Percentiles rank a stretch among this genome's conserved stretches.
These are phyloP conservation scores for Huntiella bhutanensis DNA, from an alignment of 2,329 filamentous ascomycete genomes.

Conservation along the genomic window DNA sequence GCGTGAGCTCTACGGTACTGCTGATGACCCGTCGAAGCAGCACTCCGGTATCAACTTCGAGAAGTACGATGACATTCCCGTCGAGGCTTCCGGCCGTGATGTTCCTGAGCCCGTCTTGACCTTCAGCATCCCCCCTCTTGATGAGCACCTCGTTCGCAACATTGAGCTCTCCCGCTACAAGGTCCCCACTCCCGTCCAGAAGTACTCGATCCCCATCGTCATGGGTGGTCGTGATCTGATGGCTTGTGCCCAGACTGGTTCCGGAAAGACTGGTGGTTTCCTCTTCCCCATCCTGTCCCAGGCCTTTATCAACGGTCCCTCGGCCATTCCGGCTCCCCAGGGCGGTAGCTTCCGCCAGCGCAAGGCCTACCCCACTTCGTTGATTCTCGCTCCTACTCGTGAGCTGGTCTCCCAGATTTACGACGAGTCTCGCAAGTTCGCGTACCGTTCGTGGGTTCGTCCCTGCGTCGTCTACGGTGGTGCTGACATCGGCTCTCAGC, in stretches of 20 bases:
- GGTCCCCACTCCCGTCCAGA: conserved; percentile 91
- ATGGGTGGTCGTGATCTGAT: conserved; percentile 96
- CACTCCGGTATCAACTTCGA: conserved; percentile 99
- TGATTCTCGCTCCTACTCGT: conserved; percentile 91
- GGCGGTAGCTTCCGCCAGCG: conserved; percentile 76
- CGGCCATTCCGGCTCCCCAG: conserved; percentile 42
- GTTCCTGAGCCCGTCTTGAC: conserved; percentile 79
- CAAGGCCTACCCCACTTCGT: conserved; percentile 90
- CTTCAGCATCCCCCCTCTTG: conserved; percentile 88
- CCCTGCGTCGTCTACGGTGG: conserved; percentile 98
- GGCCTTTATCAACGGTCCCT: conserved; percentile 79
- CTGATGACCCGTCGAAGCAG: conserved; percentile 86
- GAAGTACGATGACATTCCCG: conserved; percentile 98
- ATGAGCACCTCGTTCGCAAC: conserved; percentile 83
- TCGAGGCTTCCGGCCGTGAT: conserved; percentile 85
- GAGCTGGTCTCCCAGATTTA: conserved; percentile 98
- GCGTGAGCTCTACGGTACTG: conserved; percentile 82
- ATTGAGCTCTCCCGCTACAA: conserved; percentile 91
- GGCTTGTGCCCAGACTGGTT: conserved; percentile 99
- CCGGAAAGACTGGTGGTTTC: conserved; percentile 99
- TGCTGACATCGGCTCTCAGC: conserved; percentile 95
- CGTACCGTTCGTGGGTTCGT: conserved; percentile 96
- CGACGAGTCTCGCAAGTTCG: conserved; percentile 93
- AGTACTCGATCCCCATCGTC: conserved; percentile 98
- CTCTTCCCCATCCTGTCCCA: conserved; percentile 98